Evolutionary conservation across 305 asterid species (phyloP).

Genomic region (Rubia tinctorum): DNA sequence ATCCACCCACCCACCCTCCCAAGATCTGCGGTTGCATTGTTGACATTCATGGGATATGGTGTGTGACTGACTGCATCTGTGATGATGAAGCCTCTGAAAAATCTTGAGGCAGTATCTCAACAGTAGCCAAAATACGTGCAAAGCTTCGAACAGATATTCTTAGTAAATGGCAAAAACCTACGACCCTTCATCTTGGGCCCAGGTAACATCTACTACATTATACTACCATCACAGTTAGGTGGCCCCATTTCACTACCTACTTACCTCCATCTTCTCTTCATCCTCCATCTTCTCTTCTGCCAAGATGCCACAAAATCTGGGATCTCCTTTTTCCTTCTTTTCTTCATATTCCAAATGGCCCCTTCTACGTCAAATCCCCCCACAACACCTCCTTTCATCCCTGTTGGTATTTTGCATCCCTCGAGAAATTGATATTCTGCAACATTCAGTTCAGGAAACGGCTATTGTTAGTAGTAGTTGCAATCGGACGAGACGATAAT

Average conservation of each 20-base stretch:
- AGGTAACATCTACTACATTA: slow-evolving; percentile 19
- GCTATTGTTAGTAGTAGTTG: no score
- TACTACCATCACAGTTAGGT: slow-evolving; percentile 3
- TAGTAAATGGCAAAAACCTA: slow-evolving; percentile 23
- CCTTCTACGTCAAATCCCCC: slow-evolving; percentile 30
- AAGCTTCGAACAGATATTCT: slow-evolving; percentile 24
- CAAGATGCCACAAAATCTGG: slow-evolving; percentile 35
- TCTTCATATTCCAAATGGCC: slow-evolving; percentile 16
- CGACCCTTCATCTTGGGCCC: slow-evolving; percentile 30
- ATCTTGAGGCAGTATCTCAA: slow-evolving; percentile 54
- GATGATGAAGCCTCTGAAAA: slow-evolving; percentile 27
- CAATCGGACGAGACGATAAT: neutral
- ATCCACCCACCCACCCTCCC: neutral
- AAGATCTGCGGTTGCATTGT: slow-evolving; percentile 3
- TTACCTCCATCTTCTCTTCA: neutral
- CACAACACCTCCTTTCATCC: slow-evolving; percentile 22
- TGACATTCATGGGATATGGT: neutral
- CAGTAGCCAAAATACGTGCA: slow-evolving; percentile 40
- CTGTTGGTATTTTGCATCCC: slow-evolving; percentile 31
- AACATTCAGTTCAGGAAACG: neutral
- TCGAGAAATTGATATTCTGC: slow-evolving; percentile 36
- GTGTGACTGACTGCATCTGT: neutral
- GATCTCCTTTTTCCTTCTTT: slow-evolving; percentile 11
- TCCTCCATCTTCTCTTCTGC: neutral
- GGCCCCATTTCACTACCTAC: slow-evolving; percentile 30